Conservation (phyloP, 371 early-diverging fungal species). For the Thermomucor indicae-seudaticae region DNA sequence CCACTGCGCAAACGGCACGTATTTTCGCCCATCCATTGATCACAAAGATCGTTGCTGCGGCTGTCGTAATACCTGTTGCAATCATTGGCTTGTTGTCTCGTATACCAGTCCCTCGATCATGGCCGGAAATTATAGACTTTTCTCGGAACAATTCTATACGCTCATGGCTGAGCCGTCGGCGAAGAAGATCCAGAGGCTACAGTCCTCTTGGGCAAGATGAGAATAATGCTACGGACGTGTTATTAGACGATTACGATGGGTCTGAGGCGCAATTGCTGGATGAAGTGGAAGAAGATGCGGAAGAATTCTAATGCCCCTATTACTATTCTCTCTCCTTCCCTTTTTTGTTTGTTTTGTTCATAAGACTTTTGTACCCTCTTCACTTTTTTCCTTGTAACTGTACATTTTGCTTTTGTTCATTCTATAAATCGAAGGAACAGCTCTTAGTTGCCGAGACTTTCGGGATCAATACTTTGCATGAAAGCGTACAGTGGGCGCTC, state of each 20-base stretch:
- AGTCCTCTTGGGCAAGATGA: conserved; percentile 46
- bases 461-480: no score
- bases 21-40: conserved; percentile 29
- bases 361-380: no score
- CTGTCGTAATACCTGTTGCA: conserved; percentile 36
- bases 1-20: conserved; percentile 8
- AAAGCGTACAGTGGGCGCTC: no score
- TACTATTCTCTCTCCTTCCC: conserved; percentile 3
- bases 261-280: conserved; percentile 37
- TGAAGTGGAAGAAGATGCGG: conserved; percentile 43
- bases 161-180: conserved; percentile 16
- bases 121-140: conserved; percentile 18
- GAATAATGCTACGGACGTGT: conserved; percentile 32
- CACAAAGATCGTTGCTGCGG: conserved; percentile 33
- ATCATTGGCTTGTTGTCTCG: conserved; percentile 35
- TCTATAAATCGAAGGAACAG: no score
- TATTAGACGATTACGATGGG: conserved; percentile 48
- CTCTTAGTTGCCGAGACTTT: no score
- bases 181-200: conserved; percentile 27
- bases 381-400: not conserved
- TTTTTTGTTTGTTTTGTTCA: conserved; percentile 10
- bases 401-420: no score
- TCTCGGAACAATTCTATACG: conserved; percentile 24
- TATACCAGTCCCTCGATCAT: conserved; percentile 30
- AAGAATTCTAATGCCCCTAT: conserved; percentile 26